Evolutionary conservation across 1,284 basidiomycete species (phyloP), one percentile per base, ranked within the genome.

Genomic region (Waitea zeae): DNA sequence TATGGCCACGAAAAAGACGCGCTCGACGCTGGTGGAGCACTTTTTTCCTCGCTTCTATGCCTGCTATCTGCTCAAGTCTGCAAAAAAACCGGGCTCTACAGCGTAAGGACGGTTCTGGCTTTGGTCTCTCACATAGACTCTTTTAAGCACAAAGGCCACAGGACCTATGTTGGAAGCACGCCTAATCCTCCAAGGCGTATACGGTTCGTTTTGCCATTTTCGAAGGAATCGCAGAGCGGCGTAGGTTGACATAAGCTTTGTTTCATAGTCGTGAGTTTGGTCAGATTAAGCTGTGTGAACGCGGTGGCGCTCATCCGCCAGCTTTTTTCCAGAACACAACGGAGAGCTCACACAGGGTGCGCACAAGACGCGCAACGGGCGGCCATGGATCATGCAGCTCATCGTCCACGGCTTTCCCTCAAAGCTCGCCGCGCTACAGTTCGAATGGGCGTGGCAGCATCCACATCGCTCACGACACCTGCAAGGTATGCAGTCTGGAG

Each of bases 401-500:
- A 76, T 90, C 35, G 82, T 92, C 0, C 68, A 83, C 47, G 86
- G 86, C 4, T 92, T 93, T 49, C 83, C 86, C 0, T 87, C 81
- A 38, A 80, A 78, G 49, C 61, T 89, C 15, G 70, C 82, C 0
- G 87, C 88, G 1, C 60, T 90, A 3, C 70, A 88, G 54, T 90
- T 89, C 47, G 87, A 92, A 56, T 90, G 86, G 84, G 86, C 86
- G 12, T 92, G 87, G 87, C 84, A 89, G 48, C 76, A 88, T 46
- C 70, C 70, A 11, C 52, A 68, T 41, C 47, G 58, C 19, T 71
- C 72, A 3, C 57, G 72, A n/a, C 69, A 73, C 50, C 54, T 76
- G 22, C 60, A 64, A 19, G 60, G 61, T 37, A 47, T 12, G 40
- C 50, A 27, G 64, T 62, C 2, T 53, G 55, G 33, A 44, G 45